Conservation (phyloP, 441 rosid genomes). For the Pelargonium myrrhifolium region DNA sequence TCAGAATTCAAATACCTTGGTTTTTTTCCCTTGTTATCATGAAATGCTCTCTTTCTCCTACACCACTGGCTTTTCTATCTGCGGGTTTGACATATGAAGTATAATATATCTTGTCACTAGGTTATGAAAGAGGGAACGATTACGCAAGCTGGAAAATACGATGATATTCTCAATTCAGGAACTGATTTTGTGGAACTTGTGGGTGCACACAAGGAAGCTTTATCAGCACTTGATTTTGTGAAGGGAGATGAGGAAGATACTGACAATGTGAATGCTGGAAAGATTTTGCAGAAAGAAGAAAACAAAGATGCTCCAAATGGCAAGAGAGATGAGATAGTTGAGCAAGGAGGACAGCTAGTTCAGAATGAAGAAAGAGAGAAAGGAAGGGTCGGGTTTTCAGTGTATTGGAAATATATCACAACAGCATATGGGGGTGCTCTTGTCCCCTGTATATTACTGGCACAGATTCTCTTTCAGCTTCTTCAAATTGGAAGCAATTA, state of each 20-base stretch:
- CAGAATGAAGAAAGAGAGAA: constrained; percentile 94
- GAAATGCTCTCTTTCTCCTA: too few relatives aligned
- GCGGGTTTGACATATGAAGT: background rate
- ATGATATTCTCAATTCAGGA: constrained; percentile 58
- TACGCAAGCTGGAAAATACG: constrained; percentile 72
- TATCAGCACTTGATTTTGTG: constrained; percentile 42
- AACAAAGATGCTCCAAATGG: constrained; percentile 27
- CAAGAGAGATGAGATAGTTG: constrained; percentile 30
- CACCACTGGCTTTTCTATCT: background rate
- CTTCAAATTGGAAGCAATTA: constrained; percentile 85
- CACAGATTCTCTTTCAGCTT: constrained; percentile 50
- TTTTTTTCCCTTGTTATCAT: background rate
- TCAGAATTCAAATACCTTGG: background rate
- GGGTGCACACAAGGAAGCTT: constrained; percentile 67
- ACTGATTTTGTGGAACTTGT: constrained; percentile 80
- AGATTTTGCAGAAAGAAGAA: constrained; percentile 29
- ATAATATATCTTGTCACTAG: constrained; percentile 25
- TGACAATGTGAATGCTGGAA: constrained; percentile 13
- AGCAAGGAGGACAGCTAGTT: constrained; percentile 54
- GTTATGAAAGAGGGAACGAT: constrained; percentile 86
- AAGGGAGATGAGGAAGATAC: constrained; percentile 26
- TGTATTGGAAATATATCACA: constrained; percentile 72
- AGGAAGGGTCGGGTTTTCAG: constrained; percentile 62
- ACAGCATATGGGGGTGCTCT: constrained; percentile 78
- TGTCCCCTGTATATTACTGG: constrained; percentile 62